Base-by-base conservation (phyloP, 2,329 filamentous ascomycete species). In the Alternaria rosae region DNA sequence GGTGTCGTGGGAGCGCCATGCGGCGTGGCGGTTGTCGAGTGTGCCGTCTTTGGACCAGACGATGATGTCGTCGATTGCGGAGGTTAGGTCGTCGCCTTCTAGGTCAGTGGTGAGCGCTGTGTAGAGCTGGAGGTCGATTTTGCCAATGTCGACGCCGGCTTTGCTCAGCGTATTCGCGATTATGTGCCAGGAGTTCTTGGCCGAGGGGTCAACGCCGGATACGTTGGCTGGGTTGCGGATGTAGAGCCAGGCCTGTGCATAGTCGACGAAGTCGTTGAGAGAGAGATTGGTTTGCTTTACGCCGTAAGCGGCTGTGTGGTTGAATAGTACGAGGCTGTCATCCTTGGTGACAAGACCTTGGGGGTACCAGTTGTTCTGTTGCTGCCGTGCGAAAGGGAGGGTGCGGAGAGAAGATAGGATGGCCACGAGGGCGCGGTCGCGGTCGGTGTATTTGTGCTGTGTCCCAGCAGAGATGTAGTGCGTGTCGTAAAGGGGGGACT, bases 381-480 rank as follows among this genome's bases (percentile, higher is more conserved):
- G 30, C 12, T 43, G 41, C 7, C 58, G 58, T 5, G 38, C n/a
- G 6, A 6, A 47, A 7, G 56, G 38, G 10, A 30, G 17, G 2
- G 17, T 32, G 25, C 30, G 45, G 17, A 61, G 58, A 0, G 58
- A 48, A 3, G 35, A n/a, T 9, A 62, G 35, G 26, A 62, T 50
- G 15, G 55, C 59, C 25, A 62, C 32, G 6, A 62, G 48, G 7
- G 59, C 50, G 12, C 44, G 38, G 43, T 62, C 59, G 6, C 35
- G 38, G 13, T 23, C 10, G 3, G 48, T 58, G 21, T 59, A 62
- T 9, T 30, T 13, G 38, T 21, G 38, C 4, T 38, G 38, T 6
- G 17, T 30, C 3, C 35, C 53, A 3, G 42, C 13, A 8, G 47
- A 61, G n/a, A 44, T 20, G 11, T 13, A 17, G 11, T 32, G 23